A percentile compares a stretch with the other conserved stretches of the same genome.
Evolutionary conservation across 169 alveolate species (phyloP).

Genomic region (Neospora caninum): DNA sequence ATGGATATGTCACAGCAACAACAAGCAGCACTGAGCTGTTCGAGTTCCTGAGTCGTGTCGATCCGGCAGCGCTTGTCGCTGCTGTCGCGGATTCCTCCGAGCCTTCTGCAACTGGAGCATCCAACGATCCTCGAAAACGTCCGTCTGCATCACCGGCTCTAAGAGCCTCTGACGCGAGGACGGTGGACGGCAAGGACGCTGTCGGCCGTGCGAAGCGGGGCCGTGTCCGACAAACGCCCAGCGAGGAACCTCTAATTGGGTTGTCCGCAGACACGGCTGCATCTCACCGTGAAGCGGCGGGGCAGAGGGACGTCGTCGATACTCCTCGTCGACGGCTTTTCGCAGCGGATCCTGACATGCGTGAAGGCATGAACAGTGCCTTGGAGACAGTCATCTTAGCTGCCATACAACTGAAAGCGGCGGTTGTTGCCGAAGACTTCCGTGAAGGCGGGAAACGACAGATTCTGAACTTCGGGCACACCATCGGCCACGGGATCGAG

Average conservation of each 20-base stretch:
- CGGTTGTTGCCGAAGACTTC: slow-evolving; percentile 62
- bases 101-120: no score
- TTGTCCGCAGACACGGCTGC: no score
- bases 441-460: slow-evolving; percentile 62
- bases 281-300: no score
- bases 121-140: neutral
- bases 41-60: neutral
- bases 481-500: slow-evolving; percentile 78
- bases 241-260: no score
- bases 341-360: no score
- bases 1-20: neutral
- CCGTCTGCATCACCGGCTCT: neutral
- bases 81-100: no score
- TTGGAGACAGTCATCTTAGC: slow-evolving; percentile 16
- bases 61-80: neutral
- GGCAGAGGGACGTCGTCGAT: no score
- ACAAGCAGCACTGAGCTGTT: neutral
- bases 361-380: no score
- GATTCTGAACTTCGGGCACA: slow-evolving; percentile 76
- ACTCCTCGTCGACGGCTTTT: no score
- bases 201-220: no score
- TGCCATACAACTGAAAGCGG: slow-evolving; percentile 47
- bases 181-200: neutral
- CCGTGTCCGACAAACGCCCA: no score
- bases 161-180: neutral